Evolutionary conservation across 2,329 filamentous ascomycete genomes (phyloP).

Genomic region (Apiospora saccharicola): DNA sequence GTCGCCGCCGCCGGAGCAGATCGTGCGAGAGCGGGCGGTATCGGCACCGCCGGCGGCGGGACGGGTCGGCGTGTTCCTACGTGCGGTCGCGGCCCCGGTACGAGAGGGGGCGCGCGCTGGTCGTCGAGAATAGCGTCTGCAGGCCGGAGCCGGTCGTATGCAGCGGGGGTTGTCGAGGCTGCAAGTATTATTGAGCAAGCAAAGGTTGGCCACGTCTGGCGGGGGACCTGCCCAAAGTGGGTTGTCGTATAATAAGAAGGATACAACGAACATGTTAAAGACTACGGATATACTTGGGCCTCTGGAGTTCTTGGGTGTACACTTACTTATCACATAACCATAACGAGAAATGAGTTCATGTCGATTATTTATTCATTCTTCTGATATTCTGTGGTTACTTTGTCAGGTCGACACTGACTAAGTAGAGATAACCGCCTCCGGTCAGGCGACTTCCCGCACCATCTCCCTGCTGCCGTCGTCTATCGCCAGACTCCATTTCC

Average conservation of each 20-base stretch:
- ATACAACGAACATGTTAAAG: background rate
- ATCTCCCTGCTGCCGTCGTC: background rate
- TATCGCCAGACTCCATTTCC: conserved; percentile 30
- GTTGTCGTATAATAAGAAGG: background rate
- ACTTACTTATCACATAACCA: background rate
- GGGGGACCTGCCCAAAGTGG: background rate
- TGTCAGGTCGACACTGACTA: background rate
- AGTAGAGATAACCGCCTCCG: background rate
- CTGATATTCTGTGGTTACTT: background rate
- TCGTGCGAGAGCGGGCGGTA: background rate
- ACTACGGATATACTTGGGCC: background rate
- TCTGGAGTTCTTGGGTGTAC: background rate
- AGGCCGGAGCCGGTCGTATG: conserved; percentile 5
- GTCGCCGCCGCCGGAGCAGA: background rate
- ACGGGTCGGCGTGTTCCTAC: background rate
- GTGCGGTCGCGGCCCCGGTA: background rate
- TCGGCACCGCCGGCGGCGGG: background rate
- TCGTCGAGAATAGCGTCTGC: conserved; percentile 11
- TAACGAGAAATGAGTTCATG: background rate
- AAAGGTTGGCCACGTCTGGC: background rate
- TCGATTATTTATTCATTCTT: background rate
- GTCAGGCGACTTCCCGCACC: background rate
- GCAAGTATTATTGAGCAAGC: conserved; percentile 6
- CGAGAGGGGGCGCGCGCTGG: background rate
- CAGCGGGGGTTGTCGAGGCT: background rate